phyloP scores from a whole-genome alignment of 192 early-diverging fungal species.

The Coemansia sp. region DNA sequence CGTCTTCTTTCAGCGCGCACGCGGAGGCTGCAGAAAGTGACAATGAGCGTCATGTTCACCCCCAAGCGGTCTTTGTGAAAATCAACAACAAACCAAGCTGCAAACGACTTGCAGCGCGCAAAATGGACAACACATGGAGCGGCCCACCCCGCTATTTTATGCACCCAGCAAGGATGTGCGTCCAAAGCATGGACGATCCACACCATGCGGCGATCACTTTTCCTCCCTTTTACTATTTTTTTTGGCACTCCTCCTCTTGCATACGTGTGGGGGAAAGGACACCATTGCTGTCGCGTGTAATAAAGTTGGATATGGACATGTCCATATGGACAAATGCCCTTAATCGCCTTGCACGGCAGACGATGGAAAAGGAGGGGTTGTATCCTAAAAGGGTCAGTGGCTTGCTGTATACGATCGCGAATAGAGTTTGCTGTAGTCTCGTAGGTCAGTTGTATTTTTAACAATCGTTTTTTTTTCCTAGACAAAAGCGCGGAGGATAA shows the following conservation, averaged over 20 bases:
- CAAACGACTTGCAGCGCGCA: background rate
- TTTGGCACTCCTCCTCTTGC: background rate
- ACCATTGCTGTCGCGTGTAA: background rate
- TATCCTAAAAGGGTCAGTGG: background rate
- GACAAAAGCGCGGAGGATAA: background rate
- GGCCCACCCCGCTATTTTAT: background rate
- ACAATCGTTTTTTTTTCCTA: background rate
- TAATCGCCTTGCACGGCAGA: background rate
- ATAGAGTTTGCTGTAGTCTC: background rate
- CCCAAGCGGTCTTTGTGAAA: conserved; percentile 11
- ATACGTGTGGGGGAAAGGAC: background rate
- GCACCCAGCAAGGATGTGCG: background rate
- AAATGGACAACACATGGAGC: conserved; percentile 5
- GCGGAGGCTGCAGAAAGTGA: conserved; percentile 1
- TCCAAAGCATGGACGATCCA: conserved; percentile 6
- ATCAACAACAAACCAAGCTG: conserved; percentile 16
- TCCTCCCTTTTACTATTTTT: background rate
- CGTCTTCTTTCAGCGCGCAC: background rate
- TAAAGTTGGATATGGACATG: background rate
- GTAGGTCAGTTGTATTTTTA: background rate
- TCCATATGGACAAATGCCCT: background rate
- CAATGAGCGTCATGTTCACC: background rate
- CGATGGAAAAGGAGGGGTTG: background rate
- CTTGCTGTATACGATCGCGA: conserved; percentile 1
- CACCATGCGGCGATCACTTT: conserved; percentile 4